Evolutionary conservation across 1,139 yeast species (phyloP).

Genomic region (Suhomyces guaymorum): DNA sequence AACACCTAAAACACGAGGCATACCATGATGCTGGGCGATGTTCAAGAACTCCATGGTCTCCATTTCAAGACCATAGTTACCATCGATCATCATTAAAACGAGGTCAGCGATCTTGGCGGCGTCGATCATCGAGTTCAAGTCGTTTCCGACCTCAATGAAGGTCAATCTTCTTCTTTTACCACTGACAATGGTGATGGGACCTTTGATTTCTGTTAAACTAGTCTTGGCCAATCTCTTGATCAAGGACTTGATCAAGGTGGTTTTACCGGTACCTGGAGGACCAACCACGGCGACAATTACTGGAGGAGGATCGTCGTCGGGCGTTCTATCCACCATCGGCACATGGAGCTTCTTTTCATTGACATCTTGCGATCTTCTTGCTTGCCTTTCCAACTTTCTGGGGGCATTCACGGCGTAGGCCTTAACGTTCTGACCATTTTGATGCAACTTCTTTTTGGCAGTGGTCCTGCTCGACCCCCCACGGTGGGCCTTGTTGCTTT

Average conservation of each 20-base stretch:
- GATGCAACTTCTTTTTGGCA: slow-evolving; percentile 84
- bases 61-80: slow-evolving; percentile 98
- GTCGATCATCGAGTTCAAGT: slow-evolving; percentile 93
- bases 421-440: slow-evolving; percentile 89
- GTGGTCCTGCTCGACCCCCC: slow-evolving; percentile 55
- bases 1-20: slow-evolving; percentile 95
- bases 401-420: slow-evolving; percentile 96
- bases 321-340: slow-evolving; percentile 96
- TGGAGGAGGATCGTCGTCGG: slow-evolving; percentile 98
- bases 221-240: slow-evolving; percentile 90
- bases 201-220: slow-evolving; percentile 79
- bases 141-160: slow-evolving; percentile 90
- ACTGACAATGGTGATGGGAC: slow-evolving; percentile 97
- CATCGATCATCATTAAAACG: slow-evolving; percentile 86
- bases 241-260: slow-evolving; percentile 87
- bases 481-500: slow-evolving; percentile 61
- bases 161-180: slow-evolving; percentile 94
- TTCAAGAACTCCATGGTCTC: slow-evolving; percentile 98
- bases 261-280: slow-evolving; percentile 98
- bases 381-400: slow-evolving; percentile 80
- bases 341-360: slow-evolving; percentile 88
- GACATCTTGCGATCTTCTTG: slow-evolving; percentile 81
- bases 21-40: slow-evolving; percentile 96
- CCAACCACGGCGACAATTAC: slow-evolving; percentile 96
- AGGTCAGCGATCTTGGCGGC: slow-evolving; percentile 94